Conservation (phyloP, 257 asterid genomes). For the Paulownia fortunei region DNA sequence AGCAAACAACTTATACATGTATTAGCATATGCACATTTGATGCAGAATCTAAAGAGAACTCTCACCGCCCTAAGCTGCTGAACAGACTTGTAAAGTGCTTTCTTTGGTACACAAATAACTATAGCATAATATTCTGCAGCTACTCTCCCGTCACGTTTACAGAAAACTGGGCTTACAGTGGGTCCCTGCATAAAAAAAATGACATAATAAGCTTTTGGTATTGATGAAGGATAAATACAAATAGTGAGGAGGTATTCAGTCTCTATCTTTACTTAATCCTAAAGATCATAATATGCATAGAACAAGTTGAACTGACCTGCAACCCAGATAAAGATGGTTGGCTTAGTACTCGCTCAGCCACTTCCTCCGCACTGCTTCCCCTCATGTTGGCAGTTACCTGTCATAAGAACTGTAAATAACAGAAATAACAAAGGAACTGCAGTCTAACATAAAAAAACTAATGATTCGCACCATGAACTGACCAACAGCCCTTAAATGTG, state of each 20-base stretch:
- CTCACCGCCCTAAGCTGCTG: constrained; percentile 84
- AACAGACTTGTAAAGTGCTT: constrained; percentile 76
- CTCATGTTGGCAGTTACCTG: constrained; percentile 88
- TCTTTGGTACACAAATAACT: constrained; percentile 82
- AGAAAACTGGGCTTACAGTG: constrained; percentile 78
- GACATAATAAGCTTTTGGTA: background rate
- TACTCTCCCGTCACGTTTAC: constrained; percentile 61
- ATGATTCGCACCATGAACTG: constrained; percentile 72
- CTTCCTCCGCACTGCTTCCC: constrained; percentile 82
- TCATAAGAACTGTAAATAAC: constrained; percentile 20
- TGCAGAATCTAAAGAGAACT: constrained; percentile 7
- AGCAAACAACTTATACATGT: background rate
- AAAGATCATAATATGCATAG: constrained; percentile 3
- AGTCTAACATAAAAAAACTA: background rate
- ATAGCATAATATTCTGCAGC: constrained; percentile 71
- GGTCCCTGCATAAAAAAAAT: constrained; percentile 65
- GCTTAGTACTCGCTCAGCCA: constrained; percentile 70
- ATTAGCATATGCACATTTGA: background rate
- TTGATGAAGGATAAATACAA: background rate
- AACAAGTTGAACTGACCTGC: constrained; percentile 55
- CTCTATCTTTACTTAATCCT: background rate
- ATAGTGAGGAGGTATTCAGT: background rate
- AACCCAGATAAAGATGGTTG: constrained; percentile 77
- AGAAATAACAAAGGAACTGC: background rate
- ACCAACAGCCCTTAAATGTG: constrained; percentile 72